These are phyloP conservation scores for Aspergillus coremiiformis DNA, from an alignment of 495 filamentous ascomycete genomes.

Conservation along the genomic window DNA sequence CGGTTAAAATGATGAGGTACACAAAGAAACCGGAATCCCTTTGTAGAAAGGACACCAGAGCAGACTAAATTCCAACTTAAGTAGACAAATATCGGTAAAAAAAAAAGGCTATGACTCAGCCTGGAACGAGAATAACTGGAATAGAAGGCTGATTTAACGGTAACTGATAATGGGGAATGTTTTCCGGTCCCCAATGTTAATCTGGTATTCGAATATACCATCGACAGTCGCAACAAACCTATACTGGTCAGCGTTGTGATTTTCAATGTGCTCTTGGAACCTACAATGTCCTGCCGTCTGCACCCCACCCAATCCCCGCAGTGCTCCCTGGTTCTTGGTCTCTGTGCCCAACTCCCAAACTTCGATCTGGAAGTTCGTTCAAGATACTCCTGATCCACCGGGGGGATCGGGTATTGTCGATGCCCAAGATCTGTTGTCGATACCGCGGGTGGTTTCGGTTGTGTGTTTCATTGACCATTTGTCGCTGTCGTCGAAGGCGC, in stretches of 20 bases:
- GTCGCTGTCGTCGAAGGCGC: conserved; percentile 37
- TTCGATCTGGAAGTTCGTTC: conserved; percentile 37
- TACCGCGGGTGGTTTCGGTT: conserved; percentile 27
- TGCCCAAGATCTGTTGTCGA: conserved; percentile 26
- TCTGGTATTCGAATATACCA: conserved; percentile 65
- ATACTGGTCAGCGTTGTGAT: conserved; percentile 5
- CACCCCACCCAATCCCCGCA: conserved; percentile 63
- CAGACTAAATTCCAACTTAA: background rate
- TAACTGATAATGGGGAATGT: conserved; percentile 54
- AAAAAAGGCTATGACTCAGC: background rate
- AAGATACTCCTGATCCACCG: conserved; percentile 37
- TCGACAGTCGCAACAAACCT: conserved; percentile 69
- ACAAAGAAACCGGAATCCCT: background rate
- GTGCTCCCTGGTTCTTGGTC: conserved; percentile 43
- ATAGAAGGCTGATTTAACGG: conserved; percentile 34
- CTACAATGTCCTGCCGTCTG: conserved; percentile 62
- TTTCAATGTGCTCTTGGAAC: conserved; percentile 19
- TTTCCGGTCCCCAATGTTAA: conserved; percentile 60
- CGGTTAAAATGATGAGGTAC: background rate
- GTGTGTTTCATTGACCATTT: conserved; percentile 32
- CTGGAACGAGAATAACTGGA: background rate
- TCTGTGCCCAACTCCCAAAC: conserved; percentile 23
- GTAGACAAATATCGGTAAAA: background rate
- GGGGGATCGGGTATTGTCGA: conserved; percentile 34
- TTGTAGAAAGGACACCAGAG: background rate